Conservation (phyloP, 2,329 filamentous ascomycete species). For the Clarireedia hainanense region DNA sequence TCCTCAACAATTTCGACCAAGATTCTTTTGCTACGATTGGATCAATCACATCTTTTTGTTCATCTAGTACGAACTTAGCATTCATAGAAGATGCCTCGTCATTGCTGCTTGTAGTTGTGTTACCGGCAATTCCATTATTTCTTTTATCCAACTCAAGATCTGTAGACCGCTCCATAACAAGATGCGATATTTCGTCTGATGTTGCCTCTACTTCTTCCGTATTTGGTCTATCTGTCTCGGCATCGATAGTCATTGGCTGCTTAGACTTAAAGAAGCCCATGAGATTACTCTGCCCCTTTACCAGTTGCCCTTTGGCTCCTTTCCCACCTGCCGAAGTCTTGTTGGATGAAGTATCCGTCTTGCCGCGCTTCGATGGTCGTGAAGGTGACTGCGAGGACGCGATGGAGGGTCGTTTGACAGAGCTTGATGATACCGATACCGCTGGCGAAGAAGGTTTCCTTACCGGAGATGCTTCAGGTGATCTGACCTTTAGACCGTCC, state of each 20-base stretch:
- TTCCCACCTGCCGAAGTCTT: constrained; percentile 13
- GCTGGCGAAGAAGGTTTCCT: not conserved
- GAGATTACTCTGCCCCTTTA: constrained; percentile 36
- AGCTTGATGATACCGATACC: not conserved
- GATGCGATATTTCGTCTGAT: not conserved
- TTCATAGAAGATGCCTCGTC: not conserved
- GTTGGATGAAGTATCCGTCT: constrained; percentile 29
- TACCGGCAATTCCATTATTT: too few relatives aligned
- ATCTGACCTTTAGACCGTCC: not conserved
- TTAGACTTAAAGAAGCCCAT: constrained; percentile 74
- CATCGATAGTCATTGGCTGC: not conserved
- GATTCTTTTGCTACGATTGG: constrained; percentile 68
- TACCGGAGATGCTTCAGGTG: not conserved
- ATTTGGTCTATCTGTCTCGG: not conserved
- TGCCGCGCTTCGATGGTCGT: constrained; percentile 41
- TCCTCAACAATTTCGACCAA: constrained; percentile 79
- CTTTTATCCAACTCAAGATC: not conserved
- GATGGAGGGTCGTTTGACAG: constrained; percentile 15
- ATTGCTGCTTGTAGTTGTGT: too few relatives aligned
- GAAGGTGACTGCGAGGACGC: not conserved
- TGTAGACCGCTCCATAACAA: not conserved
- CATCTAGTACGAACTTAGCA: constrained; percentile 9
- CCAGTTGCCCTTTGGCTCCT: constrained; percentile 40
- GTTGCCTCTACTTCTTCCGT: not conserved
- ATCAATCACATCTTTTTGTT: constrained; percentile 44